Percentiles rank a stretch among this genome's conserved stretches.
Conservation (phyloP, 257 asterid species). For the Jaltomata sinuosa region DNA sequence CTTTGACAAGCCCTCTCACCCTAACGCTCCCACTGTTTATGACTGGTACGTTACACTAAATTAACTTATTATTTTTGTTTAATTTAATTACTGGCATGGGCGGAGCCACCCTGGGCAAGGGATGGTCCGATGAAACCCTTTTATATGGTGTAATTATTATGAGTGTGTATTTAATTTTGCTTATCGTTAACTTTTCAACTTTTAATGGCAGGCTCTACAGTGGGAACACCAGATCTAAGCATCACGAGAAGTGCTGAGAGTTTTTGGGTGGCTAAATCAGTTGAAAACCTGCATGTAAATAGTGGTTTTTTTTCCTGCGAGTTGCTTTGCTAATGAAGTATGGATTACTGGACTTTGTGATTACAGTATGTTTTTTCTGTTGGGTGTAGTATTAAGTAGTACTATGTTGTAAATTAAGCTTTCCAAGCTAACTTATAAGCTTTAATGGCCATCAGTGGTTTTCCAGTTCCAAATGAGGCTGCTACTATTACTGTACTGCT, state of each 20-base stretch:
- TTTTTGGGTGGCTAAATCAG: not conserved
- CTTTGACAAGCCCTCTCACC: constrained; percentile 68
- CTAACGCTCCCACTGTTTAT: constrained; percentile 89
- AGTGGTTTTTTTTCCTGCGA: not conserved
- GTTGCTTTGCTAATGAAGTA: not conserved
- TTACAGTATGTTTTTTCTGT: not conserved
- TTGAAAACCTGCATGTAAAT: constrained; percentile 22
- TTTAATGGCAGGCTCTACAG: constrained; percentile 69
- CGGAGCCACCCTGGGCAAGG: too few relatives aligned
- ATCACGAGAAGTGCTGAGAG: constrained; percentile 27
- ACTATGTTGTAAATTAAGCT: not conserved
- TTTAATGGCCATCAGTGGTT: not conserved
- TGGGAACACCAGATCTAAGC: constrained; percentile 78
- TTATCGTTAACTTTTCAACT: not conserved
- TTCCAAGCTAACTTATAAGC: not conserved
- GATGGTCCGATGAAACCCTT: too few relatives aligned
- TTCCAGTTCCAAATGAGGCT: not conserved
- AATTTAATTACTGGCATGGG: not conserved
- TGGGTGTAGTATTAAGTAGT: not conserved
- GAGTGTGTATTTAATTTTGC: too few relatives aligned
- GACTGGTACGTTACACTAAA: constrained; percentile 54
- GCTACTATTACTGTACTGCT: not conserved
- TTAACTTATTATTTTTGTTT: not conserved
- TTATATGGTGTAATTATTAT: too few relatives aligned
- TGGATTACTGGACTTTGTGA: not conserved